Evolutionary conservation across 1,139 yeast species (phyloP).

Genomic region (Lodderomyces margitis): DNA sequence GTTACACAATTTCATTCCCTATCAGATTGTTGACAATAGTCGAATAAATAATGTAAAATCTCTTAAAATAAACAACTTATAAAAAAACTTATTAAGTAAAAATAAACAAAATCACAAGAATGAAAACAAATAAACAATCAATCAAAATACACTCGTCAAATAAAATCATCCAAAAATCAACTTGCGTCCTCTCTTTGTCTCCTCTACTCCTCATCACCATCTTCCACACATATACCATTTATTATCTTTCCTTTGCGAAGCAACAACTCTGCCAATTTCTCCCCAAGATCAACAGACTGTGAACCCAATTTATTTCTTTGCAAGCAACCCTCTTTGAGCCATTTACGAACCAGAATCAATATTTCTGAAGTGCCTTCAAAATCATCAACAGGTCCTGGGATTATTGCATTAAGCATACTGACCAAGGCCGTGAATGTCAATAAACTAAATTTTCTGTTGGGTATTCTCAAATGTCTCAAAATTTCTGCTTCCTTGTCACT

Average conservation of each 20-base stretch:
- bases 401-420: slow-evolving; percentile 23
- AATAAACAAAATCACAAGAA: too few relatives aligned
- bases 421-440: slow-evolving; percentile 36
- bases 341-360: slow-evolving; percentile 27
- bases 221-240: slow-evolving; percentile 27
- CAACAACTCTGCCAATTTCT: slow-evolving; percentile 29
- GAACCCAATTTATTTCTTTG: background rate
- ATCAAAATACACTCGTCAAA: too few relatives aligned
- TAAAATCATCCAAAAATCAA: background rate
- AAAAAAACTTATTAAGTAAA: too few relatives aligned
- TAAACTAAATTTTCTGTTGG: slow-evolving; percentile 17
- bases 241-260: slow-evolving; percentile 34
- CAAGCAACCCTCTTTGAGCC: slow-evolving; percentile 28
- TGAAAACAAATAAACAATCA: too few relatives aligned
- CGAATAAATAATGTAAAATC: too few relatives aligned
- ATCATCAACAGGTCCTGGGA: slow-evolving; percentile 23
- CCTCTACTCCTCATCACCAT: slow-evolving; percentile 19
- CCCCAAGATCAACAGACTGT: background rate
- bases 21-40: too few relatives aligned
- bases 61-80: too few relatives aligned
- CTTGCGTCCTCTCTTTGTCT: slow-evolving; percentile 9
- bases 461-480: slow-evolving; percentile 25
- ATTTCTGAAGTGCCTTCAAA: slow-evolving; percentile 27
- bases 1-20: too few relatives aligned
- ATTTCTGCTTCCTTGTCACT: slow-evolving; percentile 21